Evolutionary conservation across 2,329 filamentous ascomycete species (phyloP), one percentile per base, ranked within the genome.

Genomic region (Pleochaeta shiraiana): DNA sequence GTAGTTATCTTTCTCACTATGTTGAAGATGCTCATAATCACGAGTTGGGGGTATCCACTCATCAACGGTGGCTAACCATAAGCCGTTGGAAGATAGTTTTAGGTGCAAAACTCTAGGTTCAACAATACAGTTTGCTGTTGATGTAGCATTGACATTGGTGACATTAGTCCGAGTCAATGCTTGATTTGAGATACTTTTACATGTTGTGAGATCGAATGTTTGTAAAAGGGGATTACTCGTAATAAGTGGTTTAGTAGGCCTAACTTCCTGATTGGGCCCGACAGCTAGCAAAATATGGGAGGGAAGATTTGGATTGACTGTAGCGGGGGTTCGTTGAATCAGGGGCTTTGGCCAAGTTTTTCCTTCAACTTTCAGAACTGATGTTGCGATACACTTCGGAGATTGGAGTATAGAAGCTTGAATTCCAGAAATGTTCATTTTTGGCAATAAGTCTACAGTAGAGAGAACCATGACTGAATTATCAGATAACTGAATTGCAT

Each of bases 391-490:
- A 12, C 79, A 78, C 4, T 75, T 75, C 19, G 76, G 74, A 24
- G 77, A 75, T 43, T 79, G 76, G n/a, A 80, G 74, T 4, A 81
- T 77, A 19, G 79, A 76, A 3, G 81, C 79, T 73, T 96, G 91
- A 50, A 97, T 82, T 0, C 92, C 90, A 24, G 88, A 86, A 65
- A 96, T 82, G 70, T 90, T 93, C 21, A 88, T 83, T 19, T 85
- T 90, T 4, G 93, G 89, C 72, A 87, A 84, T 73, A 97, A 79
- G 74, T 97, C 91, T 14, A 89, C 84, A 3, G 93, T 96, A 1
- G 92, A 95, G 19, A 98, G 74, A 6, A 96, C 79, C 81, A 97
- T 92, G 64, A 86, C 79, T 1, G 90, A 95, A 74, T 98, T 98
- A 74, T 97, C 92, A 31, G 90, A 88, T 63, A 97, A 79, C 68